Conservation (phyloP, 805 yeast genomes). For the Starmerella stigmatis region DNA sequence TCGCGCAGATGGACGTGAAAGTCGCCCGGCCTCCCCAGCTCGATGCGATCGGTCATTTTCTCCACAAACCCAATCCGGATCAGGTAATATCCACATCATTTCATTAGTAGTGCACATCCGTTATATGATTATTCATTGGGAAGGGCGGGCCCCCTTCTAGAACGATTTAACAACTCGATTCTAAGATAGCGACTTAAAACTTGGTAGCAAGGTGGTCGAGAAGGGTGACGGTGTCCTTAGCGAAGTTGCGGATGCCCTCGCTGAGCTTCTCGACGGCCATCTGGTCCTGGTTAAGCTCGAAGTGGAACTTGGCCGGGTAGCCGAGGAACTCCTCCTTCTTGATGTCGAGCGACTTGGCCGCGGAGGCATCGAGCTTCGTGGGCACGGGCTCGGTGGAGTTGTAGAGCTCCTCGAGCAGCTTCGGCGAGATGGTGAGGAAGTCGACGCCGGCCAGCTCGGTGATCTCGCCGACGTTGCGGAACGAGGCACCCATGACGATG, state of each 20-base stretch:
- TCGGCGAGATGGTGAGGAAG: conserved; percentile 89
- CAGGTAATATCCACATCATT: background rate
- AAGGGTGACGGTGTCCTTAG: conserved; percentile 82
- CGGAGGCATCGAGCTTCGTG: conserved; percentile 59
- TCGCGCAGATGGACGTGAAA: conserved; percentile 95
- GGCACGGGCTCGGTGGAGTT: conserved; percentile 74
- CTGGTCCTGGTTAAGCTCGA: conserved; percentile 83
- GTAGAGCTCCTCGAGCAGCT: conserved; percentile 75
- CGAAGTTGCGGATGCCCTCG: conserved; percentile 95
- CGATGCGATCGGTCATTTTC: conserved; percentile 16
- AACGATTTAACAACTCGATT: background rate
- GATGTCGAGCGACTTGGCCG: conserved; percentile 45
- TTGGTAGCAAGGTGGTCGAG: conserved; percentile 18
- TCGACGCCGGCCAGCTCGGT: conserved; percentile 96
- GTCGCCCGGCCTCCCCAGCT: conserved; percentile 42
- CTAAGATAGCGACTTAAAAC: conserved; percentile 15
- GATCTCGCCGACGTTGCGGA: conserved; percentile 94
- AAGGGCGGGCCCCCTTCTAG: no score
- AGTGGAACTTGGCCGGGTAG: conserved; percentile 86
- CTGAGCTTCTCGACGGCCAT: conserved; percentile 97
- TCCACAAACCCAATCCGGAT: background rate
- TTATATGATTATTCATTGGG: conserved; percentile 1
- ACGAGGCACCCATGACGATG: conserved; percentile 99
- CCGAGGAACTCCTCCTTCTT: conserved; percentile 71
- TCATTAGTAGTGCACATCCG: background rate